phyloP scores from a whole-genome alignment of 2,329 filamentous ascomycete genomes.

The Paraphaeosphaeria sporulosa region DNA sequence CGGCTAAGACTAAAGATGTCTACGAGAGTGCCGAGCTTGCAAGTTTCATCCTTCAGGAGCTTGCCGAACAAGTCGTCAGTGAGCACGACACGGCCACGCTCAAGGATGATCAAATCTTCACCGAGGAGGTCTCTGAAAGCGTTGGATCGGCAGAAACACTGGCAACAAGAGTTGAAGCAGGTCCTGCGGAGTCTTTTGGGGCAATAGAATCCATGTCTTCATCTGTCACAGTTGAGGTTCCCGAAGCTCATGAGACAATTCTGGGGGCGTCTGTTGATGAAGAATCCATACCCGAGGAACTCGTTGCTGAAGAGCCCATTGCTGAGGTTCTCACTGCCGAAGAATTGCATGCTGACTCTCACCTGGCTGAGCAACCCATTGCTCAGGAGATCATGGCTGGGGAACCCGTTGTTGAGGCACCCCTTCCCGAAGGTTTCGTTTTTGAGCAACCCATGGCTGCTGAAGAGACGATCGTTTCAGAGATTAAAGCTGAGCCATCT shows the following conservation, averaged over 20 bases:
- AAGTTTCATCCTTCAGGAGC: background rate
- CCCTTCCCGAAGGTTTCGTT: no score
- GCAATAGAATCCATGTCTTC: background rate
- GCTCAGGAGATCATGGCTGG: no score
- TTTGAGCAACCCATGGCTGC: background rate
- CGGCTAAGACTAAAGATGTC: background rate
- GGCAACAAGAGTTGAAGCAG: background rate
- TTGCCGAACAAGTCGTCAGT: background rate
- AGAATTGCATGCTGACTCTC: background rate
- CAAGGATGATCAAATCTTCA: background rate
- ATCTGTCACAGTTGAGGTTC: background rate
- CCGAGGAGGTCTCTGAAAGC: background rate
- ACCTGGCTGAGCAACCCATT: background rate
- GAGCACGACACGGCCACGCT: background rate
- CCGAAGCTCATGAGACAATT: background rate
- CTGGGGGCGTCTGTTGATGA: background rate
- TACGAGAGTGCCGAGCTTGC: background rate
- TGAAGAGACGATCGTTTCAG: no score
- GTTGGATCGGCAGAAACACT: background rate
- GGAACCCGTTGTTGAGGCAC: background rate
- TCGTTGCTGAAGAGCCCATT: background rate
- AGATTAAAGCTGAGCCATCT: background rate
- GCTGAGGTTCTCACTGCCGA: background rate
- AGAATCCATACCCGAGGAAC: background rate
- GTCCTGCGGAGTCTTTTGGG: background rate